Evolutionary conservation across 1,284 basidiomycete species (phyloP), one percentile per base, ranked within the genome.

Genomic region (Phellopilus nigrolimitatus): DNA sequence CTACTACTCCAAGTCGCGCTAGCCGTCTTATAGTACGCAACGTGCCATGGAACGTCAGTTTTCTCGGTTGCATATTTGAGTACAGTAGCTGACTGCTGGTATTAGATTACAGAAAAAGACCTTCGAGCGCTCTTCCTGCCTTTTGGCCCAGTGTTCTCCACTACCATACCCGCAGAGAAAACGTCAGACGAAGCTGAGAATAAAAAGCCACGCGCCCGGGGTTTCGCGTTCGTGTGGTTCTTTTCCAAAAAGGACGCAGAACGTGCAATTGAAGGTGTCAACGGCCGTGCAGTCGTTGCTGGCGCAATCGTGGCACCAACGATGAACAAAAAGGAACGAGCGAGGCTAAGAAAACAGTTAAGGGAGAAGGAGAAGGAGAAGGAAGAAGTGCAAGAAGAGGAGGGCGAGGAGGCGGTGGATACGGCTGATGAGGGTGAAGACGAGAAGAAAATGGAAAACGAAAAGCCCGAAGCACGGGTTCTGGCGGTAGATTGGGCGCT

Each of bases 181-280:
- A 47, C 36, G 8, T 61, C 44, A 9, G 41, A 49, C 4, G 52
- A 19, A 34, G 57, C 58, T 24, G 59, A 62, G 38, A 58, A 62
- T 15, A 66, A 63, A 41, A 64, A 64, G 40, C 66, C 68, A 1
- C 73, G 81, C 19, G 78, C 78, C 19, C 86, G 90, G 59, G 95
- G 95, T 0, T 99, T 97, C 61, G 95, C 93, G 0, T 98, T 99
- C 62, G 85, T 98, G 10, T 97, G 94, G 92, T 94, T 92, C 78
- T 69, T 94, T 56, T 86, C 83, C 57, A 83, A 81, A 61, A 85
- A 87, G 56, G 91, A 95, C 62, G 95, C 94, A 2, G 87, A 93
- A 64, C 74, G 75, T 44, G 95, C 94, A 0, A 77, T 98, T 57
- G 84, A 84, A 58, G 82, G 75, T 4, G 81, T 91, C 56, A 98